A percentile compares a stretch with the other conserved stretches of the same genome.
Evolutionary conservation across 2,329 filamentous ascomycete genomes (phyloP).

Genomic region (Colletotrichum horii): DNA sequence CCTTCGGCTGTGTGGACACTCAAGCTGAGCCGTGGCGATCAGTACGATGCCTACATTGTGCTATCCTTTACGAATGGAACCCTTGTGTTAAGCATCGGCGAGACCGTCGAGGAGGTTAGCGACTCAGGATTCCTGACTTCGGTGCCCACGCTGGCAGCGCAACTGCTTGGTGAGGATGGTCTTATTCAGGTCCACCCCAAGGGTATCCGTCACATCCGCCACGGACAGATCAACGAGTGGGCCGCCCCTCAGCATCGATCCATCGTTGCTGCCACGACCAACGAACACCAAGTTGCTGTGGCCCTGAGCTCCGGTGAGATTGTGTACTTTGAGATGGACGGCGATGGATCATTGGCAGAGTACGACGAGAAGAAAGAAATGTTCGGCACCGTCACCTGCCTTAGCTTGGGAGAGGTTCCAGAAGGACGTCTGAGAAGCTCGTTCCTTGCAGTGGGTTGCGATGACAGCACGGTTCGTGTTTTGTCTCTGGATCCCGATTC

Average conservation of each 20-base stretch:
- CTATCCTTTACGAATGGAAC: conserved; percentile 91
- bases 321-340: conserved; percentile 97
- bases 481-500: conserved; percentile 89
- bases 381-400: conserved; percentile 91
- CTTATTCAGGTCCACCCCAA: conserved; percentile 96
- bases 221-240: conserved; percentile 88
- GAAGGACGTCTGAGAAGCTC: conserved; percentile 88
- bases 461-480: conserved; percentile 94
- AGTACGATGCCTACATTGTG: conserved; percentile 95
- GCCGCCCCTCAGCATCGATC: conserved; percentile 90
- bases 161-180: conserved; percentile 91
- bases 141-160: conserved; percentile 88
- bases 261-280: conserved; percentile 93
- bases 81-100: conserved; percentile 90
- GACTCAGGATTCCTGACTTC: conserved; percentile 91
- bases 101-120: conserved; percentile 94
- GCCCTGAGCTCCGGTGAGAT: conserved; percentile 96
- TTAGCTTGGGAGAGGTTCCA: conserved; percentile 93
- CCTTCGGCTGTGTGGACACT: conserved; percentile 95
- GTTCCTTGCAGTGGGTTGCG: conserved; percentile 94
- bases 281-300: conserved; percentile 90
- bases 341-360: conserved; percentile 87
- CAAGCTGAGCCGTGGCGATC: conserved; percentile 79
- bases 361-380: conserved; percentile 96
- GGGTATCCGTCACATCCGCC: conserved; percentile 87